Conservation (phyloP, 495 filamentous ascomycete species). For the Parachaetomium inaequale region DNA sequence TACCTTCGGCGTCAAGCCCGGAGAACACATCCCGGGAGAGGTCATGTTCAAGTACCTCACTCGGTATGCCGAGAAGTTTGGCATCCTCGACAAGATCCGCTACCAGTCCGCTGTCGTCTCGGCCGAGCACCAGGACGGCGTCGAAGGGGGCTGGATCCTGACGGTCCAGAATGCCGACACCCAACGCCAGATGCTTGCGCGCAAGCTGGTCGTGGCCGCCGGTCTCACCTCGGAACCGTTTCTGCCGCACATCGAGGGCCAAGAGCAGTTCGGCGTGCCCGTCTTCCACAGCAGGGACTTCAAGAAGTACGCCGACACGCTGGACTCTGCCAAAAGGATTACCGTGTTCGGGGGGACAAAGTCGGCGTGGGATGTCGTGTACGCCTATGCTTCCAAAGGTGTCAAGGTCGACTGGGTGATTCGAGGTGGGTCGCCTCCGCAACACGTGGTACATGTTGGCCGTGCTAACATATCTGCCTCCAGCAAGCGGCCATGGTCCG, state of each 20-base stretch:
- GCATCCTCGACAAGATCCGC: constrained; percentile 51
- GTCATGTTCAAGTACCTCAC: constrained; percentile 64
- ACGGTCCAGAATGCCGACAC: constrained; percentile 25
- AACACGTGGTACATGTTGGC: not conserved
- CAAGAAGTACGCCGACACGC: constrained; percentile 27
- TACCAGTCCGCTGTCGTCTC: constrained; percentile 50
- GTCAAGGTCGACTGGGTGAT: constrained; percentile 76
- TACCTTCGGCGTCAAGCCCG: constrained; percentile 55
- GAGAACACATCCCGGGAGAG: constrained; percentile 65
- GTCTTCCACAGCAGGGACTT: constrained; percentile 65
- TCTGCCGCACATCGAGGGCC: constrained; percentile 36
- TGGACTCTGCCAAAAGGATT: constrained; percentile 41
- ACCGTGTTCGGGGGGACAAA: constrained; percentile 70
- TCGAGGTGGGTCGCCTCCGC: constrained; percentile 43
- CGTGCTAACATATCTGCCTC: not conserved
- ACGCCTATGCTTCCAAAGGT: constrained; percentile 61
- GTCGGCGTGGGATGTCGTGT: constrained; percentile 73
- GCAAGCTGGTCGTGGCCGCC: constrained; percentile 37
- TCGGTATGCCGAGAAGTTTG: constrained; percentile 59
- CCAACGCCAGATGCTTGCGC: constrained; percentile 25
- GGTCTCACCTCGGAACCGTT: constrained; percentile 41
- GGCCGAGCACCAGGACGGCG: constrained; percentile 44
- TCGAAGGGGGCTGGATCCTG: constrained; percentile 41
- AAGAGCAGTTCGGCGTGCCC: constrained; percentile 44
- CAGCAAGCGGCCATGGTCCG: constrained; percentile 68